phyloP scores from a whole-genome alignment of 1,284 basidiomycete species.

The Sphagnurus paluster region DNA sequence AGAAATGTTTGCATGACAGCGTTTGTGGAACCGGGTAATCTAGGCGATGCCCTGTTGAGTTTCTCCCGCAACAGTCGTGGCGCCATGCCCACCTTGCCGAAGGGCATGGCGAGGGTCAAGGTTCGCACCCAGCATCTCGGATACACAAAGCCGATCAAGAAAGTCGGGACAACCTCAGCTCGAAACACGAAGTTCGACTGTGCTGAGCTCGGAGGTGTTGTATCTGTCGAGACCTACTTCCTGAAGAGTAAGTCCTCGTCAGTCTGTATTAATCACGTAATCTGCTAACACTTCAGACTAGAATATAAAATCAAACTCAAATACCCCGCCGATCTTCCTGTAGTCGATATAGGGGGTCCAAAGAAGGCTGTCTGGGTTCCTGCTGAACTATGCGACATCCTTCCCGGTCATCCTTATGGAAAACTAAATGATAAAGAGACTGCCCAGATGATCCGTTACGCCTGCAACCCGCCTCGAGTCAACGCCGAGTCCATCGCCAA shows the following conservation, averaged over 20 bases:
- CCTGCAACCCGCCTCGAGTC: constrained; percentile 56
- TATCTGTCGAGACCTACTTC: constrained; percentile 67
- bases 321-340: constrained; percentile 53
- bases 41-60: constrained; percentile 52
- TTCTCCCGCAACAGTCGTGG: constrained; percentile 46
- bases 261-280: neutral
- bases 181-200: constrained; percentile 50
- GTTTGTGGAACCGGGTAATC: constrained; percentile 63
- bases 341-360: constrained; percentile 53
- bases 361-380: constrained; percentile 53
- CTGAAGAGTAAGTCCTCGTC: constrained; percentile 44
- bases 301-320: constrained; percentile 57
- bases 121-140: constrained; percentile 59
- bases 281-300: constrained; percentile 24
- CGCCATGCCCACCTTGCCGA: constrained; percentile 44
- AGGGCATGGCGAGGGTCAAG: constrained; percentile 50
- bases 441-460: constrained; percentile 61
- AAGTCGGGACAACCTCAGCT: constrained; percentile 47
- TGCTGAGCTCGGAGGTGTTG: constrained; percentile 45
- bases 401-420: constrained; percentile 53
- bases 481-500: constrained; percentile 60
- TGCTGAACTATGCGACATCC: constrained; percentile 69
- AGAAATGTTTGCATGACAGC: constrained; percentile 72
- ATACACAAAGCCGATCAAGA: constrained; percentile 50
- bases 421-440: constrained; percentile 57